A percentile compares a stretch with the other conserved stretches of the same genome.
Evolutionary conservation across 345 rosid species (phyloP).

Genomic region (Punica granatum): DNA sequence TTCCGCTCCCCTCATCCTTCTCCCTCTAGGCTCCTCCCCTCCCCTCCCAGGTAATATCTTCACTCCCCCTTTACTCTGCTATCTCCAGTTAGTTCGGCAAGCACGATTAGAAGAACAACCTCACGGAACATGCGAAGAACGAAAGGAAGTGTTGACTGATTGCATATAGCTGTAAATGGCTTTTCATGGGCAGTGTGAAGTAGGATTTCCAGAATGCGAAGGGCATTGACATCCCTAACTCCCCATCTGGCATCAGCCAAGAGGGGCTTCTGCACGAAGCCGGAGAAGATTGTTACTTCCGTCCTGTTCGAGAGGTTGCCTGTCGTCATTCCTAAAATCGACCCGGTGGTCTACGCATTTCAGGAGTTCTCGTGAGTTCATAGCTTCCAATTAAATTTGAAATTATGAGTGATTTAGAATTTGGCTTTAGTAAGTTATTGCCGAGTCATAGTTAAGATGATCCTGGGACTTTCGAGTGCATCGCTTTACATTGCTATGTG

Average conservation of each 20-base stretch:
- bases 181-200: no score
- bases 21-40: no score
- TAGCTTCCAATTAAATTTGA: constrained; percentile 1
- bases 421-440: background rate
- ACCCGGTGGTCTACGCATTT: constrained; percentile 78
- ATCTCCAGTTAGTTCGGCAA: background rate
- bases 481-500: constrained; percentile 7
- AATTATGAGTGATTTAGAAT: background rate
- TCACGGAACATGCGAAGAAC: no score
- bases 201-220: constrained; percentile 31
- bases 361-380: constrained; percentile 85
- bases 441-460: background rate
- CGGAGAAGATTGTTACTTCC: constrained; percentile 83
- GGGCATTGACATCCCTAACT: constrained; percentile 23
- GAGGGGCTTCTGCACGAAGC: constrained; percentile 49
- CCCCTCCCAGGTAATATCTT: background rate
- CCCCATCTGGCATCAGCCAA: constrained; percentile 16
- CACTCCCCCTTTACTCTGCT: no score
- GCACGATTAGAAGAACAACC: background rate
- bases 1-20: no score
- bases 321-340: constrained; percentile 82
- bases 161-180: no score
- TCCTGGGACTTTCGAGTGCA: background rate
- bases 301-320: constrained; percentile 92
- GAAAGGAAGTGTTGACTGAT: no score